Conservation (phyloP, 106 monocot genomes). For the Dendrobium chrysotoxum region DNA sequence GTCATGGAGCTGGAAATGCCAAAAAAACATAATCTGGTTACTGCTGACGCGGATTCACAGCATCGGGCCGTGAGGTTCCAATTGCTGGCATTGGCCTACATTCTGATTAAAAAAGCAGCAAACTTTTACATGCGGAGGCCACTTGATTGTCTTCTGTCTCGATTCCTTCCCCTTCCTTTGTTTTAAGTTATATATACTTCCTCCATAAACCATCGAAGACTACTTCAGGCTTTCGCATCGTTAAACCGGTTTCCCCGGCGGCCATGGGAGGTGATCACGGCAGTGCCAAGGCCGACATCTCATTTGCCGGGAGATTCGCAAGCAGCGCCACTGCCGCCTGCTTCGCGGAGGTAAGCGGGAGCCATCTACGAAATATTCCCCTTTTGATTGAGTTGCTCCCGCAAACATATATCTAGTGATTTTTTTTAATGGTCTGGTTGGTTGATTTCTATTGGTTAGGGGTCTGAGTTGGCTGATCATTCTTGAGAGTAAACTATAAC, state of each 20-base stretch:
- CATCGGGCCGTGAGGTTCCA: not conserved
- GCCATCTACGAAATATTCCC: not conserved
- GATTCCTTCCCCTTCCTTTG: not conserved
- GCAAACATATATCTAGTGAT: not conserved
- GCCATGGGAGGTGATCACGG: conserved; percentile 16
- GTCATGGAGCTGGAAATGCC: not conserved
- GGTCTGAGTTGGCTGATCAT: not conserved
- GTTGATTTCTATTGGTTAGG: not conserved
- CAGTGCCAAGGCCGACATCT: conserved; percentile 15
- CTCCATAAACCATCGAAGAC: not conserved
- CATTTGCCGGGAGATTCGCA: conserved; percentile 20
- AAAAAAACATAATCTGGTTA: not conserved
- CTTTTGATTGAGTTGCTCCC: not conserved
- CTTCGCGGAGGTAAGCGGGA: conserved; percentile 18
- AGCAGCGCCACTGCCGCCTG: conserved; percentile 29
- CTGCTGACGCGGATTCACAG: not conserved
- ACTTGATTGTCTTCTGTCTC: not conserved
- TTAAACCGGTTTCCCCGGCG: not conserved
- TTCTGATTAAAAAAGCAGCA: not conserved
- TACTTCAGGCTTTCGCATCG: not conserved
- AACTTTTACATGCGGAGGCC: not conserved
- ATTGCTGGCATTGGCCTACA: not conserved
- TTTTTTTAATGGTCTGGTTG: not conserved
- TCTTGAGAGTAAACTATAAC: not conserved
- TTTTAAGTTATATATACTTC: not conserved